These are phyloP conservation scores for Ceratocystis diversiconidia DNA, from an alignment of 2,329 filamentous ascomycete species.

Conservation along the genomic window DNA sequence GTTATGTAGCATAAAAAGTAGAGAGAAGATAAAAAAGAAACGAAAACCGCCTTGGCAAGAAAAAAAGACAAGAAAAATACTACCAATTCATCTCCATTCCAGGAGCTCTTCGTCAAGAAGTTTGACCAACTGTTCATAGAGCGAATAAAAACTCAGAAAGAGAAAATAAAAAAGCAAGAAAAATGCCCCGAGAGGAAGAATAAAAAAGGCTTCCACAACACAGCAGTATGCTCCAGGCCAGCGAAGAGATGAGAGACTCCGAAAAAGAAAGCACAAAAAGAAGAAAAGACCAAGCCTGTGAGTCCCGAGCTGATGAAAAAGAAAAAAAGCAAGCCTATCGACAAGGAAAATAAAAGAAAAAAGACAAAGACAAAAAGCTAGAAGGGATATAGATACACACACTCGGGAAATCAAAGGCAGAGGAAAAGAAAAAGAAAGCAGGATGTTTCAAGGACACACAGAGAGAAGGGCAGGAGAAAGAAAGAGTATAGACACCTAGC, in stretches of 20 bases:
- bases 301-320: not conserved
- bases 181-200: not conserved
- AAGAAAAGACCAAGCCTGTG: not conserved
- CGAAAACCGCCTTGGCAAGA: constrained; percentile 4
- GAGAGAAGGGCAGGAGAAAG: not conserved
- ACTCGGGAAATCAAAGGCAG: constrained; percentile 10
- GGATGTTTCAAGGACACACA: not conserved
- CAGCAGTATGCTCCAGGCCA: not conserved
- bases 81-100: not conserved
- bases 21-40: constrained; percentile 10
- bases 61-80: constrained; percentile 4
- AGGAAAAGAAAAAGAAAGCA: constrained; percentile 10
- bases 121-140: constrained; percentile 1
- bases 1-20: constrained; percentile 7
- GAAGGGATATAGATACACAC: constrained; percentile 19
- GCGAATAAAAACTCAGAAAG: constrained; percentile 2
- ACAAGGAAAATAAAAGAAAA: not conserved
- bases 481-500: not conserved
- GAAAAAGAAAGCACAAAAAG: not conserved
- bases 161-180: constrained; percentile 3
- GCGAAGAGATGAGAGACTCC: not conserved
- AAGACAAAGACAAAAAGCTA: constrained; percentile 4
- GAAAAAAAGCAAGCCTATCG: constrained; percentile 3
- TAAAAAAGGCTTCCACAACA: not conserved
- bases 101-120: constrained; percentile 9